These are phyloP conservation scores for Fusarium pseudograminearum DNA, from an alignment of 2,329 filamentous ascomycete genomes.

Conservation along the genomic window DNA sequence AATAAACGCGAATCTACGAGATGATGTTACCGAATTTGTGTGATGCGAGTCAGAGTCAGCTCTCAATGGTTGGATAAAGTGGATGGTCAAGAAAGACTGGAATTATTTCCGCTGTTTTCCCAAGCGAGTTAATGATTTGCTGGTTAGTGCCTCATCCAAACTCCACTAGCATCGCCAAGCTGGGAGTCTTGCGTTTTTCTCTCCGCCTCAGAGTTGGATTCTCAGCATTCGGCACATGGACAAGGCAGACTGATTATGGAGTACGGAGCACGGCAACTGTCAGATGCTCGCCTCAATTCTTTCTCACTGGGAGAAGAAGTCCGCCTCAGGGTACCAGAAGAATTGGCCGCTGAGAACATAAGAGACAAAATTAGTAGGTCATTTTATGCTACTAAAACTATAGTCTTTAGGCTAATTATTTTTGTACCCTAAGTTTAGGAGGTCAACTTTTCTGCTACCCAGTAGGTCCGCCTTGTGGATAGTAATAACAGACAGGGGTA, in stretches of 20 bases:
- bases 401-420: too few relatives aligned
- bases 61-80: background rate
- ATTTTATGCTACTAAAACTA: too few relatives aligned
- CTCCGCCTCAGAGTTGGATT: background rate
- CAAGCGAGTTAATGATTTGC: background rate
- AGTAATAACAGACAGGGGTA: background rate
- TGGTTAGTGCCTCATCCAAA: background rate
- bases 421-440: too few relatives aligned
- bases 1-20: background rate
- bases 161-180: background rate
- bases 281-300: background rate
- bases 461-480: background rate
- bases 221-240: background rate
- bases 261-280: background rate
- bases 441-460: too few relatives aligned
- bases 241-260: fast-evolving
- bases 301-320: background rate
- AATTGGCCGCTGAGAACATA: too few relatives aligned
- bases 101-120: background rate
- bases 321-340: too few relatives aligned
- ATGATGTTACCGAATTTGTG: background rate
- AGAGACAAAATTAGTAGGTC: too few relatives aligned
- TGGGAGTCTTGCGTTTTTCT: background rate
- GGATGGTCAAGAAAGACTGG: background rate
- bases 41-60: background rate